phyloP scores from a whole-genome alignment of 202 grass and related monocot species.

The Eragrostis tef region DNA sequence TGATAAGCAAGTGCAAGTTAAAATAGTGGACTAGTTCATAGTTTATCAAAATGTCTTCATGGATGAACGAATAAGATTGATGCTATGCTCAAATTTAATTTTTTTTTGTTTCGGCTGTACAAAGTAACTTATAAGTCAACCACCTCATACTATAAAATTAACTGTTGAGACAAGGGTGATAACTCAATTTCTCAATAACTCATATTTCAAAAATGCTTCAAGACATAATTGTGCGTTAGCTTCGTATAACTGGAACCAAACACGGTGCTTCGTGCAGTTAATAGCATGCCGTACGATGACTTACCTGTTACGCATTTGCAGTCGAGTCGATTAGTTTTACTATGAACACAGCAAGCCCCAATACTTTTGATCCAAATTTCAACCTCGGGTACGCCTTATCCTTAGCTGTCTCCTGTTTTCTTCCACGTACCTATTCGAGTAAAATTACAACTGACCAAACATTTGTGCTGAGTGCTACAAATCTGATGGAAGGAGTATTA shows the following conservation, averaged over 20 bases:
- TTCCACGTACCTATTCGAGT: conserved; percentile 37
- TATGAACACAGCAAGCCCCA: background rate
- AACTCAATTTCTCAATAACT: background rate
- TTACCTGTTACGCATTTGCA: too few relatives aligned
- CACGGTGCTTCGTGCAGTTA: background rate
- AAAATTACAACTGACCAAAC: conserved; percentile 48
- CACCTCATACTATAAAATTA: background rate
- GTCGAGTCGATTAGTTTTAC: background rate
- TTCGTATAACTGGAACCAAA: background rate
- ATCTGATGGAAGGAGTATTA: conserved; percentile 8
- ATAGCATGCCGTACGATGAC: too few relatives aligned
- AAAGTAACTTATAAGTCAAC: background rate
- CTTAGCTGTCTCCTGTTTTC: conserved; percentile 33
- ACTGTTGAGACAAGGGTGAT: background rate
- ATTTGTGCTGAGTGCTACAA: conserved; percentile 32
- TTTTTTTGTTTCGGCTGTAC: background rate
- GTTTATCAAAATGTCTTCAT: background rate
- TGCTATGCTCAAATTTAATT: background rate
- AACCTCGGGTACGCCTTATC: conserved; percentile 7
- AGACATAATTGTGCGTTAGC: too few relatives aligned
- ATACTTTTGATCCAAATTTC: conserved; percentile 7
- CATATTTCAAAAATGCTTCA: too few relatives aligned
- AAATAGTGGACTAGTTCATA: background rate
- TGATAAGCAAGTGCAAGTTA: background rate
- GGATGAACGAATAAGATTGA: background rate